A percentile compares a stretch with the other conserved stretches of the same genome.
These are phyloP conservation scores for Maudiozyma humilis DNA, from an alignment of 1,139 yeast genomes.

Conservation along the genomic window DNA sequence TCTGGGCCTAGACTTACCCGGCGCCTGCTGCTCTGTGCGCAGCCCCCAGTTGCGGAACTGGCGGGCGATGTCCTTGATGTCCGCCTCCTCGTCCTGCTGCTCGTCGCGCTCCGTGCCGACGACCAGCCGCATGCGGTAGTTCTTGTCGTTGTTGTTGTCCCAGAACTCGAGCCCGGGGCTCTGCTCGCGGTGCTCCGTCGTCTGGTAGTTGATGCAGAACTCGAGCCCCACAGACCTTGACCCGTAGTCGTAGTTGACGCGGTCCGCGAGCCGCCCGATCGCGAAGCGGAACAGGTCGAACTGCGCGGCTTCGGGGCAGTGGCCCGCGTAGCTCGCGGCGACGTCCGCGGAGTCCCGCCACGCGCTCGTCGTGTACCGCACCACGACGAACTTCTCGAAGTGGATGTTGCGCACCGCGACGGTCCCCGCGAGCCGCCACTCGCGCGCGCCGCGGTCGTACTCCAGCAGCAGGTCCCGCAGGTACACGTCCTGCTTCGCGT, in stretches of 20 bases:
- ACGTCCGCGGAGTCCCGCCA: constrained; percentile 27
- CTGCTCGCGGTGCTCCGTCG: constrained; percentile 15
- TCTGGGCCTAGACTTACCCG: too few relatives aligned
- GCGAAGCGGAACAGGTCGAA: constrained; percentile 24
- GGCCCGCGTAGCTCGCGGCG: constrained; percentile 22
- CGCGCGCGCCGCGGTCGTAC: constrained; percentile 6
- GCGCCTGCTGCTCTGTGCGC: too few relatives aligned
- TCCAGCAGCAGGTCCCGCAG: constrained; percentile 24
- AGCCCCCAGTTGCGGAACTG: constrained; percentile 4
- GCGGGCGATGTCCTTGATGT: not conserved
- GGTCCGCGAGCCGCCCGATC: constrained; percentile 15
- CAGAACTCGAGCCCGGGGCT: constrained; percentile 25
- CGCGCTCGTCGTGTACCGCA: constrained; percentile 25
- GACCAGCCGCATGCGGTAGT: constrained; percentile 22
- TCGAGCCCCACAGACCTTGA: constrained; percentile 13
- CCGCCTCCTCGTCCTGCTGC: not conserved
- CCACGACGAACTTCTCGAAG: constrained; percentile 25
- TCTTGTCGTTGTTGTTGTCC: constrained; percentile 28
- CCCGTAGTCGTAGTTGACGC: constrained; percentile 8
- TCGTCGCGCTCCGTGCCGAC: constrained; percentile 1
- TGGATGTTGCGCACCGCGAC: constrained; percentile 26
- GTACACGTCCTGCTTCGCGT: constrained; percentile 19
- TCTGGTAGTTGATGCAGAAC: constrained; percentile 27
- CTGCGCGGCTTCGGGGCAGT: too few relatives aligned
- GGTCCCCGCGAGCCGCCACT: constrained; percentile 15